Percentiles rank a stretch among this genome's conserved stretches.
These are phyloP conservation scores for Scutellaria baicalensis DNA, from an alignment of 257 asterid genomes.

Conservation along the genomic window DNA sequence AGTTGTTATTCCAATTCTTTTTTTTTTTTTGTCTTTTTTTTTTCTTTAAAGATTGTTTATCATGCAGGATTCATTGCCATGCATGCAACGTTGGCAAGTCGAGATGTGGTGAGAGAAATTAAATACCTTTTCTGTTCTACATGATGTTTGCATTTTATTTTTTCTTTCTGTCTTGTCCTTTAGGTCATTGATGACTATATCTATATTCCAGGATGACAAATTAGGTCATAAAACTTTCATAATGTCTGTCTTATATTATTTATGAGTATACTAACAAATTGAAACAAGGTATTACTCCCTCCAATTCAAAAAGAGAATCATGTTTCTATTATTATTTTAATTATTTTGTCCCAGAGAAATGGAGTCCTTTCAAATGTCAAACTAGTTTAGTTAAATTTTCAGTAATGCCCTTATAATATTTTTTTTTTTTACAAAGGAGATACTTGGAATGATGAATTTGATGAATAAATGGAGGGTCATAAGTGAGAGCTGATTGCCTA, in stretches of 20 bases:
- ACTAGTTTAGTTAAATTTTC: no score
- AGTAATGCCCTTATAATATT: no score
- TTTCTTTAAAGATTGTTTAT: background rate
- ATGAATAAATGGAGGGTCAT: no score
- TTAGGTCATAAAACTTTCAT: background rate
- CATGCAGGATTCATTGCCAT: slow-evolving; percentile 86
- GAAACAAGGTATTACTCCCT: background rate
- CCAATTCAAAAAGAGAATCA: no score
- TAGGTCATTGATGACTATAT: background rate
- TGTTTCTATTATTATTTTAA: no score
- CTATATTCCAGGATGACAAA: background rate
- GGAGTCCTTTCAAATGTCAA: no score
- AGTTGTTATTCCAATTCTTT: slow-evolving; percentile 3
- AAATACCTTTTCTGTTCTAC: background rate
- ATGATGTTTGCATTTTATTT: background rate
- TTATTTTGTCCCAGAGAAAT: no score
- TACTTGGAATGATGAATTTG: no score
- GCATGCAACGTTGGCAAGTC: slow-evolving; percentile 91
- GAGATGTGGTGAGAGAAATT: slow-evolving; percentile 77
- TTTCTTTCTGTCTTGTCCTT: background rate
- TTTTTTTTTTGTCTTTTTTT: background rate
- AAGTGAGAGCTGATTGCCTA: no score
- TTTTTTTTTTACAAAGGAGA: no score
- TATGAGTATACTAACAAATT: background rate
- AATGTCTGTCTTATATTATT: background rate